Conservation (phyloP, 495 filamentous ascomycete species). For the Penicillium malachiteum region DNA sequence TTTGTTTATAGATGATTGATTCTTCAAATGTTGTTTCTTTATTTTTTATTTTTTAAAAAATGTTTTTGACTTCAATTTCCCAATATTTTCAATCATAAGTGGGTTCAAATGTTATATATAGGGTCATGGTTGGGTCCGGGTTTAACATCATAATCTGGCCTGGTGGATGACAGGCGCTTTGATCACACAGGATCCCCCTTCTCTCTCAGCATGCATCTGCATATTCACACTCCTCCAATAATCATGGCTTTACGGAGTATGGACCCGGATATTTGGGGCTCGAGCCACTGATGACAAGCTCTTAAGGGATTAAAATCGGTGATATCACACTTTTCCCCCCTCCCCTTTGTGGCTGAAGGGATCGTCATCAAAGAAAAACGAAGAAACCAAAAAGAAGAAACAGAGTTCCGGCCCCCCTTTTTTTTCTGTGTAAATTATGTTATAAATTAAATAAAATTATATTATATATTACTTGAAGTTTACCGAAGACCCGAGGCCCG, state of each 20-base stretch:
- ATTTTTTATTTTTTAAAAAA: no score
- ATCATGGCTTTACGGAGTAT: slow-evolving; percentile 10
- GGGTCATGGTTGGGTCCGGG: not conserved
- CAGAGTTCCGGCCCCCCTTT: slow-evolving; percentile 3
- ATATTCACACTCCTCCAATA: not conserved
- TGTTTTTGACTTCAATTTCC: no score
- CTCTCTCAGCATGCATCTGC: not conserved
- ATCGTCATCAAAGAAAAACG: slow-evolving; percentile 10
- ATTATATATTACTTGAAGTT: no score
- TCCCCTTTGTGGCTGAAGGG: slow-evolving; percentile 16
- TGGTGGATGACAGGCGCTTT: slow-evolving; percentile 11
- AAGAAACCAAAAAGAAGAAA: not conserved
- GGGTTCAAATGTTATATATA: not conserved
- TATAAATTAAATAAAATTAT: no score
- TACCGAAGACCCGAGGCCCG: slow-evolving; percentile 15
- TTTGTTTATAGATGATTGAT: no score
- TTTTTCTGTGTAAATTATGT: not conserved
- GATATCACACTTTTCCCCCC: slow-evolving; percentile 6
- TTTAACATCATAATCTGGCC: not conserved
- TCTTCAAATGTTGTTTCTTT: no score
- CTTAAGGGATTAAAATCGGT: slow-evolving; percentile 7
- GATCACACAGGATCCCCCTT: slow-evolving; percentile 6
- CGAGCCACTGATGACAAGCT: slow-evolving; percentile 16
- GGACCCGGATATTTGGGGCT: slow-evolving; percentile 7
- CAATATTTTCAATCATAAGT: no score